Evolutionary conservation across 2,329 filamentous ascomycete species (phyloP), one percentile per base, ranked within the genome.

Genomic region (Pseudohalonectria lignicola): DNA sequence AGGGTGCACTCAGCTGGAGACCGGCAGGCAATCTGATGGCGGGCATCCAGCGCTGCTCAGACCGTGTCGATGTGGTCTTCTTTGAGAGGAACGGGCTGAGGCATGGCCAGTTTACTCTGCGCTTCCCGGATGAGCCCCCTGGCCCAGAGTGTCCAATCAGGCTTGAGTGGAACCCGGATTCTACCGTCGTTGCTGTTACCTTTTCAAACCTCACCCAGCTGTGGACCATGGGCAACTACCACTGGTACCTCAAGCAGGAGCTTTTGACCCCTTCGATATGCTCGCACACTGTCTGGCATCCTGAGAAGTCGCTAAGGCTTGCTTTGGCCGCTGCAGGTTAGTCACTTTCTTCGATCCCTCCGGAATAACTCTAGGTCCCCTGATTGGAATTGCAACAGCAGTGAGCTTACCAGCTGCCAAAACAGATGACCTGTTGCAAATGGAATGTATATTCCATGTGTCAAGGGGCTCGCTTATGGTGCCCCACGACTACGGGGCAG

Each of bases 191-290:
- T 33, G 87, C 90, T 5, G 79, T 95, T n/a, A 68, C 75, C 2
- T 76, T 88, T 48, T 65, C 67, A 23, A 75, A 87, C 45, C 72
- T 76, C 40, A 64, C 92, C n/a, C 92, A 98, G 53, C 65, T 98
- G 1, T 98, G 92, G 92, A 94, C 87, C 1, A 94, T 82, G 71
- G 84, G 86, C 16, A 98, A 98, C 56, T 98, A 98, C 49, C 86
- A 96, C 55, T 98, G 92, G 75, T 96, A 96, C 56, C 68, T 98
- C 13, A 98, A 98, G 62, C 87, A 94, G 55, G 87, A 95, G 54
- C 68, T 95, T 6, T 60, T 64, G 6, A 62, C 70, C 6, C 49
- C 56, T 7, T 50, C 48, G 11, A 47, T 50, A 4, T 49, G 38
- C 9, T 58, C 29, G 37, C 51, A 34, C 49, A 54, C 76, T n/a